Evolutionary conservation across 2,329 filamentous ascomycete species (phyloP).

Genomic region (Magnaporthiopsis incrustans): DNA sequence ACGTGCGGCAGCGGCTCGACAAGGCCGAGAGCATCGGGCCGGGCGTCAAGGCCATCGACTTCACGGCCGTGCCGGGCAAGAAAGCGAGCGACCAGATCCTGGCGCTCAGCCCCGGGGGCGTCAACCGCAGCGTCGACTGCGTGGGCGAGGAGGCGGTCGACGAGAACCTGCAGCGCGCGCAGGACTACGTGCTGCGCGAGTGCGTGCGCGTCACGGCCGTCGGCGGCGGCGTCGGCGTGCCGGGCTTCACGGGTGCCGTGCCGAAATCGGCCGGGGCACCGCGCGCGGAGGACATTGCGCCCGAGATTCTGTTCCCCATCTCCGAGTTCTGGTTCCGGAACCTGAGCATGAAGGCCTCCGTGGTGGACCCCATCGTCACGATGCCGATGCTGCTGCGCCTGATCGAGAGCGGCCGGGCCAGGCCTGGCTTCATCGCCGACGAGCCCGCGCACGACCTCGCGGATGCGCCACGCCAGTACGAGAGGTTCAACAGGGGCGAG

Average conservation of each 20-base stretch:
- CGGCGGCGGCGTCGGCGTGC: slow-evolving; percentile 17
- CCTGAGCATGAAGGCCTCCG: slow-evolving; percentile 11
- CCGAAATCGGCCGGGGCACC: slow-evolving; percentile 12
- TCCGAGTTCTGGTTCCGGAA: slow-evolving; percentile 14
- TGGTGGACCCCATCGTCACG: slow-evolving; percentile 10
- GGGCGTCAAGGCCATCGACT: slow-evolving; percentile 15
- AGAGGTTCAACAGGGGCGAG: slow-evolving; percentile 16
- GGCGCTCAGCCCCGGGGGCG: slow-evolving; percentile 12
- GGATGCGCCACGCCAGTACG: slow-evolving; percentile 19
- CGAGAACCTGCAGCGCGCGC: slow-evolving; percentile 12
- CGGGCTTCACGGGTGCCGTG: slow-evolving; percentile 14
- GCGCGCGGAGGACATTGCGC: slow-evolving; percentile 8
- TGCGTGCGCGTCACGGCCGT: slow-evolving; percentile 12
- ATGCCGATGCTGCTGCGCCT: slow-evolving; percentile 16
- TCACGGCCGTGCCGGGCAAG: slow-evolving; percentile 8
- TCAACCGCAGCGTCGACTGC: slow-evolving; percentile 16
- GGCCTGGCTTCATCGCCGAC: slow-evolving; percentile 21
- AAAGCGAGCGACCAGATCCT: slow-evolving; percentile 16
- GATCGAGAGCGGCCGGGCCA: slow-evolving; percentile 17
- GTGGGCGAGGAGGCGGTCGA: slow-evolving; percentile 15
- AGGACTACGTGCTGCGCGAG: slow-evolving; percentile 15
- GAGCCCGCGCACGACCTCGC: slow-evolving; percentile 20
- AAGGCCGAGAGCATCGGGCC: slow-evolving; percentile 15
- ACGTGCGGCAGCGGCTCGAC: slow-evolving; percentile 15
- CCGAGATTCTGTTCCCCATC: slow-evolving; percentile 14